A percentile compares a stretch with the other conserved stretches of the same genome.
Evolutionary conservation across 2,329 filamentous ascomycete species (phyloP).

Genomic region (Dactylellina drechsleri): DNA sequence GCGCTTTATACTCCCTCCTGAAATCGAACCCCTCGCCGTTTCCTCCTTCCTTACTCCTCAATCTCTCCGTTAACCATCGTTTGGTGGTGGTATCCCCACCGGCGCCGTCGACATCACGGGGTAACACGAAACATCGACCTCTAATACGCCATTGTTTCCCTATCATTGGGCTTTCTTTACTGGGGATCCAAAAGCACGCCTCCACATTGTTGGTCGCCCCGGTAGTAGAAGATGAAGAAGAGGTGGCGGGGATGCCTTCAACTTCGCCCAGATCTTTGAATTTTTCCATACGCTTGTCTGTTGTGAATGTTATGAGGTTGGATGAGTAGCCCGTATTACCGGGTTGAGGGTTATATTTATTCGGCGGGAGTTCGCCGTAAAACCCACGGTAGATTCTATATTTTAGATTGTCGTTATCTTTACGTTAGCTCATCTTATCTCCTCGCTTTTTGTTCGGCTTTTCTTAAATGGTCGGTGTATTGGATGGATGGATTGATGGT

Average conservation of each 20-base stretch:
- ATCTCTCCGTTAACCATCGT: constrained; percentile 57
- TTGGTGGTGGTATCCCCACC: constrained; percentile 13
- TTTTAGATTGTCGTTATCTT: background rate
- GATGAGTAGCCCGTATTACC: constrained; percentile 41
- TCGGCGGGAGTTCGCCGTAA: constrained; percentile 77
- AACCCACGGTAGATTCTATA: constrained; percentile 80
- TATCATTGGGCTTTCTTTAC: constrained; percentile 69
- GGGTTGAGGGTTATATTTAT: constrained; percentile 77
- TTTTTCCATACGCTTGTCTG: constrained; percentile 89
- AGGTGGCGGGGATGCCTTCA: constrained; percentile 66
- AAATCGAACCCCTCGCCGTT: constrained; percentile 75
- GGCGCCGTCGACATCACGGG: constrained; percentile 64
- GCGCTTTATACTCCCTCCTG: constrained; percentile 79
- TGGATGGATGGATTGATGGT: too few relatives aligned
- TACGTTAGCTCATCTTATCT: background rate
- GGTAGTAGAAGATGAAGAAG: constrained; percentile 2
- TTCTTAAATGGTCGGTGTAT: background rate
- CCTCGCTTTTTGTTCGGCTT: background rate
- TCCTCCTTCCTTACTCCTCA: constrained; percentile 21
- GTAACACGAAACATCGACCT: constrained; percentile 78
- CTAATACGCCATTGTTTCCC: constrained; percentile 80
- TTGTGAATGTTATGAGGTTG: constrained; percentile 84
- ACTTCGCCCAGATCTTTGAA: constrained; percentile 74
- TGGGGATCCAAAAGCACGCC: constrained; percentile 78
- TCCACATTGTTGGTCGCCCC: constrained; percentile 67